phyloP scores from a whole-genome alignment of 140 eudicot species.

The Senecio squalidus region DNA sequence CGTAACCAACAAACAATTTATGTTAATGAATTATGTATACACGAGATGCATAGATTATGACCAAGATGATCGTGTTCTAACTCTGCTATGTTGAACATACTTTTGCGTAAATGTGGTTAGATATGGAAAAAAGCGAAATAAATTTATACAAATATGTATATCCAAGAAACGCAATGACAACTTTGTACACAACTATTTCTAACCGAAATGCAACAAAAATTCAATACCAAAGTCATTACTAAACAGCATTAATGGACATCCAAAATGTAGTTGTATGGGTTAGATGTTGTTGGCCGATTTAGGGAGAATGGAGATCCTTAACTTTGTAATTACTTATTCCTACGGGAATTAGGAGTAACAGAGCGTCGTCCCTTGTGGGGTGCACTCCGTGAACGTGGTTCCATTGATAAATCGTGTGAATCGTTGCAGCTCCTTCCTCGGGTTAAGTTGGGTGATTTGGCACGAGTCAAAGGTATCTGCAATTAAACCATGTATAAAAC shows the following conservation, averaged over 20 bases:
- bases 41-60: too few species aligned
- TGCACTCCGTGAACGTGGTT: conserved; percentile 22
- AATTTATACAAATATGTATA: background rate
- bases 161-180: background rate
- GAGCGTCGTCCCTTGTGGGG: conserved; percentile 48
- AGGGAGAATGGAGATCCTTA: background rate
- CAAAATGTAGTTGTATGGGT: background rate
- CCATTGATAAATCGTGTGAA: conserved; percentile 28
- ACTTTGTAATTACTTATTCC: conserved; percentile 19
- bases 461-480: conserved; percentile 74
- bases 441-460: conserved; percentile 65
- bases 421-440: conserved; percentile 68
- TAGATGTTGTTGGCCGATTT: background rate
- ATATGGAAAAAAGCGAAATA: too few species aligned
- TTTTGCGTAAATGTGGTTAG: background rate
- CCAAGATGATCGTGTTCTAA: background rate
- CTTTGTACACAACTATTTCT: background rate
- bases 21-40: too few species aligned
- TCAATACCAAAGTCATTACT: background rate
- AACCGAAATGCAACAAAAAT: background rate
- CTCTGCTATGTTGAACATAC: background rate
- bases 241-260: background rate
- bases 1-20: too few species aligned
- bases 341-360: conserved; percentile 16
- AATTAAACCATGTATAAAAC: background rate